Conservation (phyloP, 768 basidiomycete genomes). For the Podaxis mareebaensis region DNA sequence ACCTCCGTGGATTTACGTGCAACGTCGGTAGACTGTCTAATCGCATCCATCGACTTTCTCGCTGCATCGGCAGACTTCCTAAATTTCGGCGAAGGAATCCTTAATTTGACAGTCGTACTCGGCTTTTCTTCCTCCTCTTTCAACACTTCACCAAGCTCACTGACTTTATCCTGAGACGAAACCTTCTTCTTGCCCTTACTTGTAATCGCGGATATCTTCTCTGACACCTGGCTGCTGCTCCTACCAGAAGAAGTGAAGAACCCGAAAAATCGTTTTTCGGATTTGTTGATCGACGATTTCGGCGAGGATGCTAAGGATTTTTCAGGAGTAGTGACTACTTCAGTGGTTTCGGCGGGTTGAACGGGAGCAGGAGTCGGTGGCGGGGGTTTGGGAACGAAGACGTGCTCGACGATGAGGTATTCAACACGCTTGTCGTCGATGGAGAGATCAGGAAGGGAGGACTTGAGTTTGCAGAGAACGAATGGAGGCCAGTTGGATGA, state of each 20-base stretch:
- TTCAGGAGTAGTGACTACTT: conserved; percentile 7
- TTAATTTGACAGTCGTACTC: conserved; percentile 23
- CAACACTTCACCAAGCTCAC: conserved; percentile 73
- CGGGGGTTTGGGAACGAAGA: conserved; percentile 40
- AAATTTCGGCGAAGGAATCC: conserved; percentile 30
- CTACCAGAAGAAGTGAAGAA: conserved; percentile 42
- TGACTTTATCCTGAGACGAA: conserved; percentile 32
- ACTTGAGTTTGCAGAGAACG: conserved; percentile 68
- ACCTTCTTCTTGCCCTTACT: conserved; percentile 36
- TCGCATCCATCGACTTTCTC: conserved; percentile 19
- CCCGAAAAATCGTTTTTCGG: conserved; percentile 66
- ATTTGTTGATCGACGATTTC: conserved; percentile 46
- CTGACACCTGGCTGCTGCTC: conserved; percentile 27
- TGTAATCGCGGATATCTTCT: conserved; percentile 32
- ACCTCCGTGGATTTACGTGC: conserved; percentile 16
- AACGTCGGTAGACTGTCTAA: not conserved
- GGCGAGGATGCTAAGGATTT: conserved; percentile 34
- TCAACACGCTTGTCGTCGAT: conserved; percentile 41
- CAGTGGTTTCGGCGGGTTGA: not conserved
- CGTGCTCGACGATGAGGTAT: conserved; percentile 74
- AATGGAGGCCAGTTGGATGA: conserved; percentile 67
- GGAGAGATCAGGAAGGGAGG: conserved; percentile 24
- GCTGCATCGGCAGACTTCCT: conserved; percentile 29
- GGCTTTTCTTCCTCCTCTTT: conserved; percentile 40
- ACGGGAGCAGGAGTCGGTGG: conserved; percentile 25